phyloP scores from a whole-genome alignment of 2,329 filamentous ascomycete species.

The Fusarium falciforme region DNA sequence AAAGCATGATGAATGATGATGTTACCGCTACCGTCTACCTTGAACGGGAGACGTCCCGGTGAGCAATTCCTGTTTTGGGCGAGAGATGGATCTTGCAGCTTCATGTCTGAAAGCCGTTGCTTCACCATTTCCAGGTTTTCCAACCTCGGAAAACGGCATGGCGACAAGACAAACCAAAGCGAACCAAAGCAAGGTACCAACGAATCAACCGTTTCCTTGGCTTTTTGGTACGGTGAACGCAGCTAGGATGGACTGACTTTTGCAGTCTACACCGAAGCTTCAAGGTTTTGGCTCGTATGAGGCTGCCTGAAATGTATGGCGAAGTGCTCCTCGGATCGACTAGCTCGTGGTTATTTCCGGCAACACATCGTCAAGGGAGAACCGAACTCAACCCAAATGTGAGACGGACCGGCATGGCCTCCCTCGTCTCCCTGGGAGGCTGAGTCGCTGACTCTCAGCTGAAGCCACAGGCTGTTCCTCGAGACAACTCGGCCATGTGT shows the following conservation, averaged over 20 bases:
- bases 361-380: neutral
- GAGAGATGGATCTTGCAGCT: neutral
- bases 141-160: neutral
- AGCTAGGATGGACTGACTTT: neutral
- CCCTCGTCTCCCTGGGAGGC: neutral
- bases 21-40: neutral
- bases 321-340: neutral
- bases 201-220: neutral
- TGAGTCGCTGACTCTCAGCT: neutral
- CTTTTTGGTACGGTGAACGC: neutral
- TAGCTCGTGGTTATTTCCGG: neutral
- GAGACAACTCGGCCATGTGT: neutral
- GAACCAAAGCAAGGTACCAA: neutral
- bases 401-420: neutral
- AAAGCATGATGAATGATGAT: slow-evolving; percentile 34
- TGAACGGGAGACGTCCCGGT: slow-evolving; percentile 4
- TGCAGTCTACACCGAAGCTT: neutral
- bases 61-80: slow-evolving; percentile 10
- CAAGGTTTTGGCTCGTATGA: neutral
- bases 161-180: neutral
- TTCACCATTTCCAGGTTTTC: neutral
- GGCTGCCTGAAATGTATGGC: neutral
- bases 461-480: neutral
- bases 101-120: neutral
- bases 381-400: neutral